Evolutionary conservation across 257 asterid genomes (phyloP), one percentile per base, ranked within the genome.

Genomic region (Jasminum sambac): DNA sequence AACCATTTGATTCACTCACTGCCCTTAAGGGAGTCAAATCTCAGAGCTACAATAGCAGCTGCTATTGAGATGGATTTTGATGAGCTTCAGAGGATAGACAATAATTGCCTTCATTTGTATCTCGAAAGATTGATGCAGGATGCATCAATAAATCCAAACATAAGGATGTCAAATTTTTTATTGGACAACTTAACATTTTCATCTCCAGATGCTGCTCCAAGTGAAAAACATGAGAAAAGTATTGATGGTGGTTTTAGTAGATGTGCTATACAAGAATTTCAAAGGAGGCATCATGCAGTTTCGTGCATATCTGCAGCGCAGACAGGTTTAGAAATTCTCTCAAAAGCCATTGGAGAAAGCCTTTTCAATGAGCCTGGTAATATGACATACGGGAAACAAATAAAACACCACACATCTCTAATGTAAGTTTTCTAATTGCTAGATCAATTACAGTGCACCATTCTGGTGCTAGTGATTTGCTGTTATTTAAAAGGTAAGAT

Each of bases 11-110:
- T 85, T 65, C 85, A 83, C 4, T 34, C 92, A 9, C 77, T 89
- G 23, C 90, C 96, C 6, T 57, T 89, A 75, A 85, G 95, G 65
- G 96, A 88, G 44, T 64, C 83, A 11, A 91, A 86, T 77, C 81
- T 91, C 11, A 89, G 82, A 78, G 89, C 90, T 76, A 23, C 79
- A 41, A 23, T 85, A 17, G 43, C 74, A 46, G 92, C 96, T 26
- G 68, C 78, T n/a, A 76, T 84, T 65, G 88, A 88, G 88, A 80
- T 82, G 84, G 95, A 91, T 71, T 19, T 75, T 70, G 78, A 76
- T 69, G 74, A 60, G 70, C 82, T 60, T 76, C 78, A 57, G 37
- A 70, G 80, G 68, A 52, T 74, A 37, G 81, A 74, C 17, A 58
- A 34, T 52, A 82, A 83, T 73, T 75, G 68, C 23, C 43, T 84